A percentile compares a stretch with the other conserved stretches of the same genome.
Evolutionary conservation across 2,329 filamentous ascomycete species (phyloP).

Genomic region (Colletotrichum somersetense): DNA sequence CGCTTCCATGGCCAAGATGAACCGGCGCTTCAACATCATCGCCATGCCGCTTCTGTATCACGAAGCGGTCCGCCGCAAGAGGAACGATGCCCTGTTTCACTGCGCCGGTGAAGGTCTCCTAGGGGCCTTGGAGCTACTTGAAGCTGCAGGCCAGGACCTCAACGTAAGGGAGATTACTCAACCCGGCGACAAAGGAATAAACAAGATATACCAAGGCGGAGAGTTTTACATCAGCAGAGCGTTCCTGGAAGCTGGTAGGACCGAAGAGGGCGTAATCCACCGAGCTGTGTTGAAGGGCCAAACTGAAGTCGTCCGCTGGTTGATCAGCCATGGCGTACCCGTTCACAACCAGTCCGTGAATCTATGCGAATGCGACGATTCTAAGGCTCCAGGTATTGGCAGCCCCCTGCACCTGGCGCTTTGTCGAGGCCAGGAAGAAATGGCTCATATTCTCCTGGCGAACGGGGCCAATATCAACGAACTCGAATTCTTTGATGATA

Average conservation of each 20-base stretch:
- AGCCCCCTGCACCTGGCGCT: constrained; percentile 9
- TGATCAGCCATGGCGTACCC: constrained; percentile 3
- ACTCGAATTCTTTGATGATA: background rate
- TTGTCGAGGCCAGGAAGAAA: background rate
- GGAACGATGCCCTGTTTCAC: background rate
- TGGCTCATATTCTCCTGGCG: background rate
- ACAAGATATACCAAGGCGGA: background rate
- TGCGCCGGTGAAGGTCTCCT: constrained; percentile 4
- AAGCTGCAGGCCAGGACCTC: background rate
- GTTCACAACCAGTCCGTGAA: background rate
- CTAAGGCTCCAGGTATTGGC: no score
- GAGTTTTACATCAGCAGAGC: background rate
- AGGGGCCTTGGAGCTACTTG: constrained; percentile 3
- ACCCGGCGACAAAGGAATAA: background rate
- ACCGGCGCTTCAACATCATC: constrained; percentile 1
- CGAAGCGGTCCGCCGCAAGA: background rate
- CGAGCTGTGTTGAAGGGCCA: background rate
- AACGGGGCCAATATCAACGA: background rate
- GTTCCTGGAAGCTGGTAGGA: background rate
- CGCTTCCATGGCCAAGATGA: constrained; percentile 17
- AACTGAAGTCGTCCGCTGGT: background rate
- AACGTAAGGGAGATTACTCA: background rate
- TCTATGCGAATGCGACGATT: background rate
- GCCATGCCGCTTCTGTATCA: constrained; percentile 1
- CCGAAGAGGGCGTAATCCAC: background rate